Conservation (phyloP, 768 basidiomycete genomes). For the Boletus vermiculosoides region DNA sequence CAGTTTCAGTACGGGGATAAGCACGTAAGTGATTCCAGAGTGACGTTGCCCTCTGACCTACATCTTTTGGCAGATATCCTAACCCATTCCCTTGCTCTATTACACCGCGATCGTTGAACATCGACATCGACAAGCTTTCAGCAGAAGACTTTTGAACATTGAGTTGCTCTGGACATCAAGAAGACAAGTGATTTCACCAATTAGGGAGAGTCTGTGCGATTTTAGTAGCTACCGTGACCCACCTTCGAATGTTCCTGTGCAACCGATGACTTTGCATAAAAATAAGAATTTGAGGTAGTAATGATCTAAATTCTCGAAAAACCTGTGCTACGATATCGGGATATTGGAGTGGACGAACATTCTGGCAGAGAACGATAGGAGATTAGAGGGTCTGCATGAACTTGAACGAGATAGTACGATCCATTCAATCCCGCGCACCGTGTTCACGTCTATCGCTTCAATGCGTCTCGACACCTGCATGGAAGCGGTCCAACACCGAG, state of each 20-base stretch:
- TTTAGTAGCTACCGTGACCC: too few species aligned
- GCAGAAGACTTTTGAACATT: not conserved
- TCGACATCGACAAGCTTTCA: conserved; percentile 4
- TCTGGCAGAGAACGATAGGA: too few species aligned
- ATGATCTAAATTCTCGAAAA: conserved; percentile 21
- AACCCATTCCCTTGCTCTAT: conserved; percentile 15
- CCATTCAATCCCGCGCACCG: conserved; percentile 1
- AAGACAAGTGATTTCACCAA: too few species aligned
- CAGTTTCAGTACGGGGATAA: conserved; percentile 14
- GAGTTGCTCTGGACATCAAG: not conserved
- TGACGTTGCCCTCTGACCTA: not conserved
- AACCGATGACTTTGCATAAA: not conserved
- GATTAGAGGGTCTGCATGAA: too few species aligned
- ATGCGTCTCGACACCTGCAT: conserved; percentile 3
- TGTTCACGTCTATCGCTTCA: conserved; percentile 18
- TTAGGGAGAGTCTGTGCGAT: too few species aligned
- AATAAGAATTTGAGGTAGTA: not conserved
- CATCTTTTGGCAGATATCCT: conserved; percentile 8
- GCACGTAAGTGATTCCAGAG: conserved; percentile 2
- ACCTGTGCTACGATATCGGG: not conserved
- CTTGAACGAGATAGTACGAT: conserved; percentile 1
- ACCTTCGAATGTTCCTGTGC: too few species aligned
- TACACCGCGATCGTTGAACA: not conserved
- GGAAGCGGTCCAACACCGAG: too few species aligned
- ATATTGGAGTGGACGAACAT: too few species aligned